Evolutionary conservation across 306 rosid species (phyloP), one percentile per base, ranked within the genome.

Genomic region (Cucumis hystrix): DNA sequence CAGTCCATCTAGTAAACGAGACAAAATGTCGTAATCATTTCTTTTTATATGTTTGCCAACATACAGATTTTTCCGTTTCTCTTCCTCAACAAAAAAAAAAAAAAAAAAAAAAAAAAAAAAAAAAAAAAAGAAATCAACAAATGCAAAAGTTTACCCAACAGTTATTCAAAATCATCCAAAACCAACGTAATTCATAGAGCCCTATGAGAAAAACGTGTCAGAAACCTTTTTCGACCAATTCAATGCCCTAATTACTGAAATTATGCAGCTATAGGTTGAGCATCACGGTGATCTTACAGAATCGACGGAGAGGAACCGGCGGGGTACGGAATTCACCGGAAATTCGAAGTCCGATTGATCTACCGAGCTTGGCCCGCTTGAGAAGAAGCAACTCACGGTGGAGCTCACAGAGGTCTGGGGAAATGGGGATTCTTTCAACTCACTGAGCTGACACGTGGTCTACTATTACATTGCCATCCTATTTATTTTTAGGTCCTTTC

Each of bases 401-500:
- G 83, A 78, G 77, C 71, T 78, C 54, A 56, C 79, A 40, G 81
- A 79, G 75, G 65, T 79, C 58, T 71, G 77, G 52, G n/a, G 47
- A 35, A 52, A 64, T 35, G 70, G 47, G 74, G 49, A 77, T 58
- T 63, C 85, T 70, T 76, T 78, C 76, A 35, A 68, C 76, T 55
- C 82, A 28, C 2, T 52, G 18, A 23, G 65, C 75, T 78, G 83
- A 81, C 84, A 81, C 84, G 87, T 84, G 82, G 69, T 76, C 21
- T 71, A 47, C n/a, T 49, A 28, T 72, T 72, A 5, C 25, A 51
- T 16, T 71, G 40, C 8, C 59, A 14, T 47, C 28, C 20, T 23
- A 71, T 71, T 71, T 71, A 71, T 12, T 23, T 47, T 25, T 0
- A 1, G 23, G 56, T 49, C 76, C 77, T 72, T 72, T 21, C 7